Percentiles rank a stretch among this genome's conserved stretches.
These are phyloP conservation scores for Claviceps paspali DNA, from an alignment of 2,329 filamentous ascomycete genomes.

Conservation along the genomic window DNA sequence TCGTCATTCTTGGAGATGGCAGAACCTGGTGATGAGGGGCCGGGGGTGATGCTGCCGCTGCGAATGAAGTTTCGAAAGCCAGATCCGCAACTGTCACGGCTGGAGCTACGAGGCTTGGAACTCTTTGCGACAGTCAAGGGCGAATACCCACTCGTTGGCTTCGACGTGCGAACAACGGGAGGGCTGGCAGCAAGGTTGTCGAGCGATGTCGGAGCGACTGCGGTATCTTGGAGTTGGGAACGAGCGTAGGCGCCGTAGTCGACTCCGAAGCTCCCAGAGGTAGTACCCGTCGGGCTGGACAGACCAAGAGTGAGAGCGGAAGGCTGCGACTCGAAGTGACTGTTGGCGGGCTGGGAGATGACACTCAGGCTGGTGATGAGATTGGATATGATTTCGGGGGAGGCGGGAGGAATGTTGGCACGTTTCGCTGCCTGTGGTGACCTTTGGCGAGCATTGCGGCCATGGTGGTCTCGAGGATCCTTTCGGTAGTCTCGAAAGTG, in stretches of 20 bases:
- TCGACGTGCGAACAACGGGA: conserved; percentile 67
- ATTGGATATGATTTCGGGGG: conserved; percentile 55
- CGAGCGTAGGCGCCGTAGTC: conserved; percentile 54
- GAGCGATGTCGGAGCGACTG: conserved; percentile 31
- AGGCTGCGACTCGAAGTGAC: conserved; percentile 50
- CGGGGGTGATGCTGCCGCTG: conserved; percentile 29
- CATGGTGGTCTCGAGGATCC: conserved; percentile 1
- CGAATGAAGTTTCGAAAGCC: conserved; percentile 47
- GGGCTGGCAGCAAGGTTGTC: conserved; percentile 47
- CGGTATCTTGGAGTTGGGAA: conserved; percentile 31
- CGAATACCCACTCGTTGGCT: conserved; percentile 63
- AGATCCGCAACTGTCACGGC: conserved; percentile 29
- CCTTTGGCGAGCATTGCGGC: conserved; percentile 6
- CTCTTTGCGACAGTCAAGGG: conserved; percentile 49
- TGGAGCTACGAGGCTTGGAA: conserved; percentile 30
- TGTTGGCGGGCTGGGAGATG: conserved; percentile 51
- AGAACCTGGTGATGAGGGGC: conserved; percentile 45
- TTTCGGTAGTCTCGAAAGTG: background rate
- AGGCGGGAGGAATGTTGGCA: conserved; percentile 26
- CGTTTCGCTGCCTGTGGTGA: conserved; percentile 4
- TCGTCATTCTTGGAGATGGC: conserved; percentile 40
- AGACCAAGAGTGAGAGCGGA: conserved; percentile 25
- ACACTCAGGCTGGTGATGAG: conserved; percentile 56
- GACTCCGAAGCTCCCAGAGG: conserved; percentile 47
- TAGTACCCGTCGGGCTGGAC: conserved; percentile 22